Base-by-base conservation (phyloP, 129 eudicot genomes). In the Oenanthe sinensis region DNA sequence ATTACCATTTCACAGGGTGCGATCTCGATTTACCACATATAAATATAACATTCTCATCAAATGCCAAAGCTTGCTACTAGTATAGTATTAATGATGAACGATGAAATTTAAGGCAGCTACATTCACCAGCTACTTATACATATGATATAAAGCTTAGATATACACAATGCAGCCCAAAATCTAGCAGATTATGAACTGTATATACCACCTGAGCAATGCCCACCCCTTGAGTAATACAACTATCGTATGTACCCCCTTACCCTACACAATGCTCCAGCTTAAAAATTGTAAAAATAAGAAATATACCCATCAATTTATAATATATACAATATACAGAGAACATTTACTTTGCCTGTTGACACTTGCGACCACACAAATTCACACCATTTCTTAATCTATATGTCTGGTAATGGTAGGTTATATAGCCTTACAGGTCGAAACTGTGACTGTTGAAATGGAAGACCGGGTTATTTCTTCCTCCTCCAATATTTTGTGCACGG, bases 361-460 rank as follows among this genome's bases (percentile, higher is more conserved):
- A 58, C 0, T 58, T 14, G 67, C 13, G 30, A 58, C 67, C 2
- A 20, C 30, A 58, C 28, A n/a, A 58, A 16, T 65, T 15, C 39
- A 65, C 40, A 13, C 42, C 72, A 67, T 30, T 67, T 28, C 72
- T 13, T 67, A 37, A 47, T 8, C 40, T 42, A 19, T 7, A 71
- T 20, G 48, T 9, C 30, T 43, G 17, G 8, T 24, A 7, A 47
- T 45, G 15, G 58, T 50, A 77, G 80, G 9, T 22, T 55, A 55
- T 55, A 55, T 55, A 20, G 63, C 28, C 63, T 85, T 91, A 91
- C 19, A 91, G 92, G 84, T 94, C 97, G 77, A 94, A 94, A 78
- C 91, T 94, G 81, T 94, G 98, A 85, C 93, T 89, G 76, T 94
- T 90, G 90, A 91, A 94, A 84, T 94, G 98, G 84, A 94, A 94